Conservation (phyloP, 306 rosid genomes). For the Fragaria vesca region DNA sequence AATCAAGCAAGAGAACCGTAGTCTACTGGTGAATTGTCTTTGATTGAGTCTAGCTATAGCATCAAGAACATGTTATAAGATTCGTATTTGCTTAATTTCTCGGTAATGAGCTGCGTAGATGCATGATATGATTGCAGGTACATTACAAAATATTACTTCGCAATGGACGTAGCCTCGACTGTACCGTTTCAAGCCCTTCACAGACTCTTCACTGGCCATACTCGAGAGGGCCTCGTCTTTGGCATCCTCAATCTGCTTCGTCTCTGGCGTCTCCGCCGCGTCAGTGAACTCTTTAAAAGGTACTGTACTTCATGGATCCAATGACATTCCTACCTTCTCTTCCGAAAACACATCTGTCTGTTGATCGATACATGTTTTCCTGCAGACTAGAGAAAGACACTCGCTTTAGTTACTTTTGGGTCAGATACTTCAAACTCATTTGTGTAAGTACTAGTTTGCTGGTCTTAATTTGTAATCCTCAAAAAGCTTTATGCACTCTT, state of each 20-base stretch:
- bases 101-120: neutral
- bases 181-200: constrained; percentile 59
- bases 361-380: neutral
- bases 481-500: too few species aligned
- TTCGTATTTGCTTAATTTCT: neutral
- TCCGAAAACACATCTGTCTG: neutral
- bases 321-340: neutral
- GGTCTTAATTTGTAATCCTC: too few species aligned
- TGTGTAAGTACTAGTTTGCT: constrained; percentile 48
- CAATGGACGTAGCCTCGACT: constrained; percentile 76
- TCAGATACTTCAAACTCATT: constrained; percentile 64
- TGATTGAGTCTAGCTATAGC: too few species aligned
- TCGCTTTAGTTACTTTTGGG: constrained; percentile 67
- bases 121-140: constrained; percentile 42
- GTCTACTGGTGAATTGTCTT: too few species aligned
- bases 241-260: constrained; percentile 77
- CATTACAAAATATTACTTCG: constrained; percentile 50
- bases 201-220: constrained; percentile 45
- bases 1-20: too few species aligned
- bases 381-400: constrained; percentile 85
- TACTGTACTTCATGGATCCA: constrained; percentile 6
- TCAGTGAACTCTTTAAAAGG: constrained; percentile 72
- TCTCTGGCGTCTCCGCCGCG: constrained; percentile 83
- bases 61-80: neutral
- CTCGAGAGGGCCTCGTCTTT: constrained; percentile 31